phyloP scores from a whole-genome alignment of 1,139 yeast species.

The Tardiomyces blankii region DNA sequence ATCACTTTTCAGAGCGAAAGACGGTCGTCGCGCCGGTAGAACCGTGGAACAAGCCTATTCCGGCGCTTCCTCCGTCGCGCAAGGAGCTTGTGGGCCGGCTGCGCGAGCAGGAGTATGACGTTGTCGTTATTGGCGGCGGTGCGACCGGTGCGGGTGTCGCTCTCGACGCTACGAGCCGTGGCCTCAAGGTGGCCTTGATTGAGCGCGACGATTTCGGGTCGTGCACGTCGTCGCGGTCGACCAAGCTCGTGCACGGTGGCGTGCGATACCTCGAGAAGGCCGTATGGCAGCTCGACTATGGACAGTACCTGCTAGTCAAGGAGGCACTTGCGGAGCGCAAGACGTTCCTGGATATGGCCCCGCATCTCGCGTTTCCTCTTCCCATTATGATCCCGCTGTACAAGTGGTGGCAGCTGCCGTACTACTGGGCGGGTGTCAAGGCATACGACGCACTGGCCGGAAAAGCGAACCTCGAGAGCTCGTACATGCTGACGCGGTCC shows the following conservation, averaged over 20 bases:
- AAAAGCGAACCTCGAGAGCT: conserved; percentile 66
- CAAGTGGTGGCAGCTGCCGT: conserved; percentile 94
- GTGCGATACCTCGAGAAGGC: conserved; percentile 94
- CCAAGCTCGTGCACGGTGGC: conserved; percentile 97
- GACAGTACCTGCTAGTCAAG: conserved; percentile 82
- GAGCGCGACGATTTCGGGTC: conserved; percentile 86
- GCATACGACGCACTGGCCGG: conserved; percentile 94
- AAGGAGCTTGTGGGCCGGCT: background rate
- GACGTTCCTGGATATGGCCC: conserved; percentile 83
- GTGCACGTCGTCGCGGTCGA: conserved; percentile 91
- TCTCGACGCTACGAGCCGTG: conserved; percentile 83
- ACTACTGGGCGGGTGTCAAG: conserved; percentile 85
- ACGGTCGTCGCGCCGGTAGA: background rate
- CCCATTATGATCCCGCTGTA: conserved; percentile 95
- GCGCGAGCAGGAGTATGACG: conserved; percentile 41
- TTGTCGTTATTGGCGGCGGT: conserved; percentile 87
- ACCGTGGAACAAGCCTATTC: conserved; percentile 10
- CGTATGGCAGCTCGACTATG: conserved; percentile 73
- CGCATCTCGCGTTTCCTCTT: conserved; percentile 75
- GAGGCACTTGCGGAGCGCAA: conserved; percentile 93
- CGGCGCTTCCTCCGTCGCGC: conserved; percentile 12
- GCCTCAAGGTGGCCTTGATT: conserved; percentile 75
- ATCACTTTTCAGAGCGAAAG: background rate
- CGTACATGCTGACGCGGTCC: conserved; percentile 61
- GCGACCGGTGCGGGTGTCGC: conserved; percentile 95